phyloP scores from a whole-genome alignment of 106 monocot species.

The Dendrobium catenatum region DNA sequence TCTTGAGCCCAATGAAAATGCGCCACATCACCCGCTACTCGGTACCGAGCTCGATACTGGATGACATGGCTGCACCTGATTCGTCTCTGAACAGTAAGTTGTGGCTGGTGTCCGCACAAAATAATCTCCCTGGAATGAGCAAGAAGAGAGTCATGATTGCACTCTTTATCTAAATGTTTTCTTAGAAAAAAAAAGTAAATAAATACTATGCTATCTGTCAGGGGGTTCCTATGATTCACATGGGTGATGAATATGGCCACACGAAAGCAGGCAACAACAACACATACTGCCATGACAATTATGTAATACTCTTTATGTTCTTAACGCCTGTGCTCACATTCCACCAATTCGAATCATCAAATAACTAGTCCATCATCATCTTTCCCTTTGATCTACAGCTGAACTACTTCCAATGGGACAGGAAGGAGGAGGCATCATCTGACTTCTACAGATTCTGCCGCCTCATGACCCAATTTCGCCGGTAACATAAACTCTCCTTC shows the following conservation, averaged over 20 bases:
- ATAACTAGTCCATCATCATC: neutral
- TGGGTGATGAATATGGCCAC: conserved; percentile 98
- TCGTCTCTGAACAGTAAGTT: too few species aligned
- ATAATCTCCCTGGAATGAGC: neutral
- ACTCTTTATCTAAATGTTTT: neutral
- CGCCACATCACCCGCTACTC: too few species aligned
- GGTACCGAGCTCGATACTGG: too few species aligned
- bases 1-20: too few species aligned
- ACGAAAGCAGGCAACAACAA: conserved; percentile 95
- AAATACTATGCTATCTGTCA: conserved; percentile 2
- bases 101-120: too few species aligned
- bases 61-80: too few species aligned
- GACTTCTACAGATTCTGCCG: conserved; percentile 72
- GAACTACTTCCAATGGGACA: conserved; percentile 91
- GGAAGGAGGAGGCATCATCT: conserved; percentile 48
- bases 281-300: conserved; percentile 85
- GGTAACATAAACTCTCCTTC: conserved; percentile 17
- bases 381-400: conserved; percentile 24
- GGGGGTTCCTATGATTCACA: conserved; percentile 94
- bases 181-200: too few species aligned
- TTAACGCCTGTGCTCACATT: neutral
- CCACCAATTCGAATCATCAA: neutral
- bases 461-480: conserved; percentile 65
- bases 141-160: neutral
- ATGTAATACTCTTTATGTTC: conserved; percentile 25